Base-by-base conservation (phyloP, 2,329 filamentous ascomycete species). In the Bipolaris cookei region DNA sequence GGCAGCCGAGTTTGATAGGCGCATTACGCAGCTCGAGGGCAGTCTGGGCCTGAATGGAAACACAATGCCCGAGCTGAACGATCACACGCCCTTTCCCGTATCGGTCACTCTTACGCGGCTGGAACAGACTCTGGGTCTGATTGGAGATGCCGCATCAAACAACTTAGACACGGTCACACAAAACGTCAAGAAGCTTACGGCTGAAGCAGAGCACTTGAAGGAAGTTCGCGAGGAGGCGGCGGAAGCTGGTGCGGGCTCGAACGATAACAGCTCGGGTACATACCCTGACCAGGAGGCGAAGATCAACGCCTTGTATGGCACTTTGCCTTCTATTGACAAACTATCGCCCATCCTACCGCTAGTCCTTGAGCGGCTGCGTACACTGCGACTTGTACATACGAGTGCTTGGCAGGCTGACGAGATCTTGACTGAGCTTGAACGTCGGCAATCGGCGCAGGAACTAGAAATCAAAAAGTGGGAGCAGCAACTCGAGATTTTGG, bases 291-390 rank as follows among this genome's bases (percentile, higher is more conserved):
- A 96, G 67, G 84, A 88, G 38, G 84, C 90, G 51, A 97, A 97
- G 75, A 90, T 99, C 74, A 95, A 96, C 64, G 91, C 93, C 1
- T 84, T 99, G 4, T 97, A 97, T 76, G 90, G 90, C 1, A 91
- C 92, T 3, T 81, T 99, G 14, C 89, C 92, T 1, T 95, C 91
- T 0, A 95, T 99, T 56, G 92, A 97, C 76, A 90, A 84, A 54
- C 82, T 99, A 6, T 85, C 91, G 5, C 95, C 95, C 1, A 83
- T 97, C 16, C 83, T 99, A 3, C 94, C 95, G 1, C 86, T 91
- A 4, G 82, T 98, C 8, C 82, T 99, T 10, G 92, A 97, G 69
- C 86, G 95, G 23, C 80, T 99, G 48, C 85, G 93, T 56, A 96
- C 92, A 7, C 81, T 99, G 54, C 85, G 91, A 56, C 87, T 88